Evolutionary conservation across 768 basidiomycete genomes (phyloP).

Genomic region (Termitomyces sp.): DNA sequence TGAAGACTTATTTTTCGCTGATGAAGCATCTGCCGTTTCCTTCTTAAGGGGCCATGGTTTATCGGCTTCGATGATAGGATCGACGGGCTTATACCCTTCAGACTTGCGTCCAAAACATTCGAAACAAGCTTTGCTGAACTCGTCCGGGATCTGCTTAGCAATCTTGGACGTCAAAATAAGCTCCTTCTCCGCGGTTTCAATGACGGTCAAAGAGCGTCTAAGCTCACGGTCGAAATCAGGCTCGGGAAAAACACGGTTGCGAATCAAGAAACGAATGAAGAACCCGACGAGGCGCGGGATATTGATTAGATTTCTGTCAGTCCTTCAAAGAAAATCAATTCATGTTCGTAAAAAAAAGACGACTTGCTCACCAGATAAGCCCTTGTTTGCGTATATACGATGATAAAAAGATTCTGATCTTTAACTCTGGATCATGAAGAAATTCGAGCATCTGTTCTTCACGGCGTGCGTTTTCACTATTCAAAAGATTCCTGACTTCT

Average conservation of each 20-base stretch:
- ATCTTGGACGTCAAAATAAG: conserved; percentile 46
- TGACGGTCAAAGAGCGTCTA: conserved; percentile 40
- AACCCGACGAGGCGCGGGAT: conserved; percentile 54
- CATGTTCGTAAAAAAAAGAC: neutral
- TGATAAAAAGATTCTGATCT: conserved; percentile 64
- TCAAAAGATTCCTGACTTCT: conserved; percentile 32
- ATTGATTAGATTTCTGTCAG: conserved; percentile 42
- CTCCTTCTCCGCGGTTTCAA: conserved; percentile 40
- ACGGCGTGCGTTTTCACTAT: conserved; percentile 30
- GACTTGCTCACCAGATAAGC: conserved; percentile 54
- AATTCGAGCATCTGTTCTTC: conserved; percentile 49
- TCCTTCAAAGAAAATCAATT: conserved; percentile 23
- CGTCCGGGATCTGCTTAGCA: conserved; percentile 43
- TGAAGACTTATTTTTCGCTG: neutral
- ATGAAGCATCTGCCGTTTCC: neutral
- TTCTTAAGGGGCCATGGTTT: neutral
- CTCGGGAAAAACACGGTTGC: conserved; percentile 52
- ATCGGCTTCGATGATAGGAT: conserved; percentile 7
- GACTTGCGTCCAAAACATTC: conserved; percentile 46
- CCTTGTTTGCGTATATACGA: conserved; percentile 67
- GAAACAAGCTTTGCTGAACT: conserved; percentile 45
- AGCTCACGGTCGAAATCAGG: conserved; percentile 39
- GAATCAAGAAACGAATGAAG: conserved; percentile 59
- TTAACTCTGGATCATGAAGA: conserved; percentile 55
- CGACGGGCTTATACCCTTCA: conserved; percentile 31